Evolutionary conservation across 2,329 filamentous ascomycete genomes (phyloP), one percentile per base, ranked within the genome.

Genomic region (Penicillium psychrosexuale): DNA sequence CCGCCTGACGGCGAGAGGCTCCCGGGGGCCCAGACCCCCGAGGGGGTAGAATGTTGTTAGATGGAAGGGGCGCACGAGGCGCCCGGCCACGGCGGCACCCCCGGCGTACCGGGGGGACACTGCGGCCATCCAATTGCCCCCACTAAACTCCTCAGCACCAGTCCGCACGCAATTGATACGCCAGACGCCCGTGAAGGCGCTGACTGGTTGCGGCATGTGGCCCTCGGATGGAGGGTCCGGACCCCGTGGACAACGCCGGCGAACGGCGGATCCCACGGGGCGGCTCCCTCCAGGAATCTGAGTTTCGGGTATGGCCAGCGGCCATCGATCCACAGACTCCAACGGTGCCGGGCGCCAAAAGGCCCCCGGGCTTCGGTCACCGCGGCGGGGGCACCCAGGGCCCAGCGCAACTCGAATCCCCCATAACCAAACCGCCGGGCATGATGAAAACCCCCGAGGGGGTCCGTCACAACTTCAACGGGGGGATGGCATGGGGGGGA

Each of bases 211-310:
- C 28, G 38, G 47, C 47, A 51, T 43, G 33, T 31, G 47, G 47
- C 27, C 37, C 47, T 51, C 47, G 30, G 47, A 37, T 43, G 47
- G 28, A 51, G 47, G 47, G 47, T 33, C 47, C 28, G 17, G 47
- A 49, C 36, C 47, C 47, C 47, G 38, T 31, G 38, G 47, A 30
- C 38, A 48, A 42, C 37, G 37, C 47, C 42, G 47, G 19, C 37
- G 38, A 36, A 42, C 38, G 47, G 47, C 47, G 47, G 47, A 33
- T 42, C 36, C 47, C 38, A 31, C 47, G 33, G 47, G 47, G 47
- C 48, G 48, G 48, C 48, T 51, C 39, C 47, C 48, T 44, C 48
- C 48, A 43, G 48, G 48, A 51, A 44, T 51, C 48, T 51, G 27
- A 42, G 48, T 51, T 15, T 34, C 43, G 31, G 30, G 39, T 37